Evolutionary conservation across 768 basidiomycete genomes (phyloP).

Genomic region (Trametes cinnabarina): DNA sequence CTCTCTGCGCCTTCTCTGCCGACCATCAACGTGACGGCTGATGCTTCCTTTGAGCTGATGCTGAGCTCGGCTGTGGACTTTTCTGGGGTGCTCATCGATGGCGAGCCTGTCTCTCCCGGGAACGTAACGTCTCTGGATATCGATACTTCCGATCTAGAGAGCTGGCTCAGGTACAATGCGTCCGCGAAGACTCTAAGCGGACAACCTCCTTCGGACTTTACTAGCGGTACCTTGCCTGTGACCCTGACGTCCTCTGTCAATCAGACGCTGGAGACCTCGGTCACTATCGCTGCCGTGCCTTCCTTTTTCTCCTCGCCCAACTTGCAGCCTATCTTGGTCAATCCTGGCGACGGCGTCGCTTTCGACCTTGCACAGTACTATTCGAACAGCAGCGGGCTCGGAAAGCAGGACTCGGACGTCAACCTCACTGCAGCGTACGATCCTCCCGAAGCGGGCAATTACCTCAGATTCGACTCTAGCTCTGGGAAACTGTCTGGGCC

Average conservation of each 20-base stretch:
- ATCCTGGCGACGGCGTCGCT: conserved; percentile 47
- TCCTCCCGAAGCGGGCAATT: conserved; percentile 46
- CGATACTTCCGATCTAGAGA: conserved; percentile 53
- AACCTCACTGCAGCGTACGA: conserved; percentile 54
- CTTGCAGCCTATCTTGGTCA: conserved; percentile 55
- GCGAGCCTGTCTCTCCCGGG: conserved; percentile 49
- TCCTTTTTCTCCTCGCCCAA: conserved; percentile 66
- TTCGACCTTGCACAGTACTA: conserved; percentile 59
- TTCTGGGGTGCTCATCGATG: conserved; percentile 62
- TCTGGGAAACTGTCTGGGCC: conserved; percentile 51
- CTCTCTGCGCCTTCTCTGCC: conserved; percentile 45
- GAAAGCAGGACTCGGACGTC: conserved; percentile 42
- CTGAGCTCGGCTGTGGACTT: conserved; percentile 58
- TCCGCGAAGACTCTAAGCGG: conserved; percentile 60
- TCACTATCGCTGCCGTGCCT: conserved; percentile 64
- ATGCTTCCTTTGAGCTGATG: conserved; percentile 49
- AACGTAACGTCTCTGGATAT: conserved; percentile 59
- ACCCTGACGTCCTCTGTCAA: conserved; percentile 62
- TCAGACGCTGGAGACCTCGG: conserved; percentile 60
- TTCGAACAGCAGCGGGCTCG: conserved; percentile 42
- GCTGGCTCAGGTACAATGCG: conserved; percentile 63
- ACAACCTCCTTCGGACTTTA: conserved; percentile 48
- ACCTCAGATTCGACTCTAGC: conserved; percentile 51
- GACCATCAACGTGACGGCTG: conserved; percentile 69
- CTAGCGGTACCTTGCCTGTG: conserved; percentile 51